These are phyloP conservation scores for Diaporthe sp. DNA, from an alignment of 2,329 filamentous ascomycete genomes.

Conservation along the genomic window DNA sequence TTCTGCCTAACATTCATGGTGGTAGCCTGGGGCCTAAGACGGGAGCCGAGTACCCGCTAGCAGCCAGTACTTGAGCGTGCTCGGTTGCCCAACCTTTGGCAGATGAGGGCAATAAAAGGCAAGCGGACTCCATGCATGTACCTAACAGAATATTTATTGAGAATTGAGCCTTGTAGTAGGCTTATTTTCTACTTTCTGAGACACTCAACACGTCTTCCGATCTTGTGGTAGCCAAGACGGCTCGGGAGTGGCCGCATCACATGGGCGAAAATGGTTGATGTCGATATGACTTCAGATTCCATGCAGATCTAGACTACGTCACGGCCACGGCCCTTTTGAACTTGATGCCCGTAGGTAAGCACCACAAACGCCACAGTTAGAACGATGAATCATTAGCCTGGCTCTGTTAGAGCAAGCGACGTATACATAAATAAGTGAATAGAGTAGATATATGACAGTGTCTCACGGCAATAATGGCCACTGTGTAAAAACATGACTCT, in stretches of 20 bases:
- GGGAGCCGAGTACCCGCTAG: background rate
- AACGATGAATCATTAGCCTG: constrained; percentile 18
- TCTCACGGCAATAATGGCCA: background rate
- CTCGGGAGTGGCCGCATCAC: background rate
- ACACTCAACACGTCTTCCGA: background rate
- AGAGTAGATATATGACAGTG: background rate
- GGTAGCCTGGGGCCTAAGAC: background rate
- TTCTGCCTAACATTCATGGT: background rate
- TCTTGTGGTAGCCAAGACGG: background rate
- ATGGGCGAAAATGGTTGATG: background rate
- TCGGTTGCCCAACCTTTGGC: background rate
- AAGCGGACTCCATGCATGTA: background rate
- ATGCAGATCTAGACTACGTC: constrained; percentile 6
- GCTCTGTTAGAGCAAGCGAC: background rate
- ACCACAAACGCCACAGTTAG: background rate
- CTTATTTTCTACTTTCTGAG: too few species aligned
- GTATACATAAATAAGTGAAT: background rate
- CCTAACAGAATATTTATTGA: background rate
- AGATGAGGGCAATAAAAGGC: background rate
- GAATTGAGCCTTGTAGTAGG: background rate
- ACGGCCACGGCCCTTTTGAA: background rate
- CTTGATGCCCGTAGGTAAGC: background rate
- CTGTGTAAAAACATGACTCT: too few species aligned
- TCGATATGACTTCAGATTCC: constrained; percentile 22
- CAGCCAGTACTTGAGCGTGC: background rate